Evolutionary conservation across 1,284 basidiomycete genomes (phyloP), one percentile per base, ranked within the genome.

Genomic region (Cryptococcus sp.): DNA sequence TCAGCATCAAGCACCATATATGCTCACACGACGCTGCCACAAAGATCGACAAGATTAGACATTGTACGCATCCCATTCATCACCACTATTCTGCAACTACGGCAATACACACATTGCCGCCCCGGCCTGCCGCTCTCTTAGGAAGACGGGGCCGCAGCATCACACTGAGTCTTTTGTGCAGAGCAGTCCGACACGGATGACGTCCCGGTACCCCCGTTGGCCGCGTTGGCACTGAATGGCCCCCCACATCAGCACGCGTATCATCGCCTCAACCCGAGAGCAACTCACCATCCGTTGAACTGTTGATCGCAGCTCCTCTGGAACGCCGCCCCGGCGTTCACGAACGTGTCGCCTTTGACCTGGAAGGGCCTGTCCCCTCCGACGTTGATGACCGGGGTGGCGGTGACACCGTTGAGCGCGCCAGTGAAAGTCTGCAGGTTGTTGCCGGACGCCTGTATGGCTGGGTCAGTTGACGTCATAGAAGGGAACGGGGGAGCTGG

Each of bases 361-460:
- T 59, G 52, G 59, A 66, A 68, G n/a, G 63, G 57, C 46, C 57
- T 37, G 48, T 57, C 56, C 1, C 50, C 60, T 0, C 57, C 48
- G 18, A 57, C 35, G 33, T 65, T 51, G n/a, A 62, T 40, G 16
- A 68, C 52, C 12, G 63, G 50, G 3, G 60, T 50, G 4, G 62
- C 60, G 20, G 56, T 18, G 1, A 59, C 46, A n/a, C 61, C 62
- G 55, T 65, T 65, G 57, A 59, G 76, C 18, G 75, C 73, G 43
- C 82, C 83, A 58, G 82, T 81, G 78, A 85, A 85, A 36, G 73
- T 82, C 70, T 85, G 84, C 28, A 85, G 71, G 73, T 84, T 84
- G 13, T 66, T 70, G 33, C 73, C 68, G n/a, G 54, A 51, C 5
- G 53, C 39, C 46, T 50, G 18, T 69, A 61, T 8, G 67, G 16